Evolutionary conservation across 2,329 filamentous ascomycete species (phyloP).

Genomic region (Hymenoscyphus linearis): DNA sequence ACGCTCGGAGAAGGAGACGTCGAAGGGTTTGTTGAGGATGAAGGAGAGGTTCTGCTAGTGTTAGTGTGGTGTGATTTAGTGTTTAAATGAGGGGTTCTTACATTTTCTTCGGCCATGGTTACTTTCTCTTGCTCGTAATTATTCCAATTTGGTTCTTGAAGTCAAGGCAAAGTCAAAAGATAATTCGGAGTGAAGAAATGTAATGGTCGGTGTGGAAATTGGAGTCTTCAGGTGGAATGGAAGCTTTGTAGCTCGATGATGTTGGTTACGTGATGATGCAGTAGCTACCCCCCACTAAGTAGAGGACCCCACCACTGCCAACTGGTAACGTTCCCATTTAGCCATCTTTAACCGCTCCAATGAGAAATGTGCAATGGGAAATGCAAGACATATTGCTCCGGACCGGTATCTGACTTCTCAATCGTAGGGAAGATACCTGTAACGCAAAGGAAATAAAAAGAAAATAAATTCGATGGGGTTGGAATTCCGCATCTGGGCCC

Average conservation of each 20-base stretch:
- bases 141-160: not conserved
- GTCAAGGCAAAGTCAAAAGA: not conserved
- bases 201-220: not conserved
- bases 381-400: too few relatives aligned
- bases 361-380: conserved; percentile 12
- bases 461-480: not conserved
- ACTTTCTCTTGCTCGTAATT: not conserved
- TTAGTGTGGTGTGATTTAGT: not conserved
- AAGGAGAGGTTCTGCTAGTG: conserved; percentile 35
- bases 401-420: too few relatives aligned
- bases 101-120: conserved; percentile 15
- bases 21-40: conserved; percentile 32
- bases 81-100: not conserved
- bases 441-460: not conserved
- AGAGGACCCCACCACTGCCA: not conserved
- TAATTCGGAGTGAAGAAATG: not conserved
- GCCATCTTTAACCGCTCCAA: conserved; percentile 25
- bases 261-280: not conserved
- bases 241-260: not conserved
- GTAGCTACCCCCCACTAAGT: not conserved
- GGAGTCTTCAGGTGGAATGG: not conserved
- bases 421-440: not conserved
- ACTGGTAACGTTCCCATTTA: conserved; percentile 8
- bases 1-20: conserved; percentile 32
- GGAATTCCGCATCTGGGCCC: not conserved